Evolutionary conservation across 1,284 basidiomycete species (phyloP).

Genomic region (Trametes polyzona): DNA sequence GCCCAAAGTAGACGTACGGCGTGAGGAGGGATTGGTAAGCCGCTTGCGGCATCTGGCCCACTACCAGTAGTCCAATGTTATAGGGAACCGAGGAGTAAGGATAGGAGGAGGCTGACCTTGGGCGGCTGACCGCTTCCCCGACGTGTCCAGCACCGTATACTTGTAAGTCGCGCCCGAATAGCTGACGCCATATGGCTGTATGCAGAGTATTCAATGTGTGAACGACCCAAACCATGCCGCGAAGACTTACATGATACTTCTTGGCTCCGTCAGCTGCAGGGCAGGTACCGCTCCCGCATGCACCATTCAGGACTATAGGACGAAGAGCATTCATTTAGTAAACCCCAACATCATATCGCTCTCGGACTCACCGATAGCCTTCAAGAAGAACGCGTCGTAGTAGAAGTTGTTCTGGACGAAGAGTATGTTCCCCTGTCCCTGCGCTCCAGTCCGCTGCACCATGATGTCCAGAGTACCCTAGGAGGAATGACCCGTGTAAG

Average conservation of each 20-base stretch:
- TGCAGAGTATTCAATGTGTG: no score
- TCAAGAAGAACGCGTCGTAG: conserved; percentile 98
- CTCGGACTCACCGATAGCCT: conserved; percentile 80
- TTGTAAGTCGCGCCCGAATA: conserved; percentile 97
- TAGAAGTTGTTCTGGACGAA: conserved; percentile 99
- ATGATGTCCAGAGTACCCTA: conserved; percentile 95
- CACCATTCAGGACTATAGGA: conserved; percentile 84
- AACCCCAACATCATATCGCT: no score
- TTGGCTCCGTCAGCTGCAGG: conserved; percentile 59
- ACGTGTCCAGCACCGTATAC: conserved; percentile 94
- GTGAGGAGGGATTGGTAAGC: conserved; percentile 88
- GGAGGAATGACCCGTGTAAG: conserved; percentile 21
- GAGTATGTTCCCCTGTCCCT: conserved; percentile 63
- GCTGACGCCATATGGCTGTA: conserved; percentile 89
- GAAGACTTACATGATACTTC: conserved; percentile 69
- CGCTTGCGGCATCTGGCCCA: conserved; percentile 91
- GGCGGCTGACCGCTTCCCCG: conserved; percentile 88
- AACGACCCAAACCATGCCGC: no score
- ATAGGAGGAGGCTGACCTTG: conserved; percentile 59
- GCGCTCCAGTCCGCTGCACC: conserved; percentile 80
- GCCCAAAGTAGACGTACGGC: conserved; percentile 95
- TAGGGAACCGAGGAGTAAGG: not conserved
- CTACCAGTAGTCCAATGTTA: conserved; percentile 43
- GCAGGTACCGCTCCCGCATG: conserved; percentile 85
- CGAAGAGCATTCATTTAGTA: no score